Base-by-base conservation (phyloP, 768 basidiomycete genomes). In the Astraeus odoratus region DNA sequence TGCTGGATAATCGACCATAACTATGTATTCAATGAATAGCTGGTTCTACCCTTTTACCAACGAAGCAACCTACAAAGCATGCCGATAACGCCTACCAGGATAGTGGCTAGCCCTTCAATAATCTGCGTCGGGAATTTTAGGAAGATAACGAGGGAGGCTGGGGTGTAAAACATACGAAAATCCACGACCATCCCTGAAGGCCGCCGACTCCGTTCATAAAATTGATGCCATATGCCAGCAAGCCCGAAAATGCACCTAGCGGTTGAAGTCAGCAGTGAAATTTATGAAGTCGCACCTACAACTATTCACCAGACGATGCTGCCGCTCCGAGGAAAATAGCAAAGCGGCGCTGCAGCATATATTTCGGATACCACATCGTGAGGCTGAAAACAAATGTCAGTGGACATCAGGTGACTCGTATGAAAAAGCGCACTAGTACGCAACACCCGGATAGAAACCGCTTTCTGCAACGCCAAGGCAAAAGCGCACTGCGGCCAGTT, bases 391-490 rank as follows among this genome's bases (percentile, higher is more conserved):
- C n/a, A 5, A 2, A 10, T 54, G 9, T 49, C 42, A 3, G 37
- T 9, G 6, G 19, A 23, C 12, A 20, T 15, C 10, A 24, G 23
- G 5, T 26, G 7, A 22, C 4, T 13, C 19, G n/a, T 8, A 16
- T 20, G 38, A 16, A 7, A 8, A 33, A 27, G 58, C 74, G 36
- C 45, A 83, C 83, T 83, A 86, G 65, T 83, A 88, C 0, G 76
- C 74, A 8, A 86, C 80, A 22, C 83, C 83, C 9, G 85, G 83
- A 58, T 82, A 86, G 8, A 85, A 57, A 3, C 85, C 83, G 4
- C 81, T 79, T 61, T 87, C 85, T 0, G 81, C 74, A 2, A 81
- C 56, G 3, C 84, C 85, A 0, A 86, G 73, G 47, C 72, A 75
- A 5, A 78, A 61, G 8, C 81, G 74, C 8, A 67, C 69, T 16